phyloP scores from a whole-genome alignment of 164 flowering plant genomes.

The Aristolochia californica region DNA sequence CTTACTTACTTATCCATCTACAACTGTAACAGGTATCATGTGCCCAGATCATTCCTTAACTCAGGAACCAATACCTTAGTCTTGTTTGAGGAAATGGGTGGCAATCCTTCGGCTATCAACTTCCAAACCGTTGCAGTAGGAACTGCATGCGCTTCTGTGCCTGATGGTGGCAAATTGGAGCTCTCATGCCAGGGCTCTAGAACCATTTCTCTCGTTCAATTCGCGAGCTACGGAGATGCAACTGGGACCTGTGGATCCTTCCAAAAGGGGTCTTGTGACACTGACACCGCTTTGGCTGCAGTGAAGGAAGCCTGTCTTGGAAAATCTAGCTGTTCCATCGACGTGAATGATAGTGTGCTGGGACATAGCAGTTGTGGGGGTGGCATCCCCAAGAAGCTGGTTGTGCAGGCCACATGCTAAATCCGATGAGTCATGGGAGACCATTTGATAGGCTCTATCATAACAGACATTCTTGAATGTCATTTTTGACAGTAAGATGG shows the following conservation, averaged over 20 bases:
- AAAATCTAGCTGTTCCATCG: constrained; percentile 23
- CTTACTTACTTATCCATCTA: no score
- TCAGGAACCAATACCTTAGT: constrained; percentile 30
- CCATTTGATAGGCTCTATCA: no score
- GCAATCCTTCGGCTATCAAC: constrained; percentile 35
- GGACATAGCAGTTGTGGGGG: constrained; percentile 19
- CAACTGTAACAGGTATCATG: constrained; percentile 40
- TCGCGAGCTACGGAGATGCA: constrained; percentile 50
- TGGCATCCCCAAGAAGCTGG: constrained; percentile 21
- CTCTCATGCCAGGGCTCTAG: constrained; percentile 32
- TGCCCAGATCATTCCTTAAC: constrained; percentile 38
- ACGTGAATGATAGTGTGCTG: constrained; percentile 23
- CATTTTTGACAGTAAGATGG: no score
- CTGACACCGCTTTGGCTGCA: constrained; percentile 6
- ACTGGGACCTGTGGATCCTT: constrained; percentile 43
- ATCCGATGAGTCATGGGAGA: no score
- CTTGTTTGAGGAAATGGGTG: constrained; percentile 59
- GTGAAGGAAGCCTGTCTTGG: constrained; percentile 40
- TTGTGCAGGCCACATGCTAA: constrained; percentile 42
- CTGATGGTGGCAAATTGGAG: constrained; percentile 26
- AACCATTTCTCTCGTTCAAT: constrained; percentile 29
- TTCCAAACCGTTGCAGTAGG: constrained; percentile 35
- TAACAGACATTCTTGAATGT: no score
- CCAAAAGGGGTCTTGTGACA: constrained; percentile 26
- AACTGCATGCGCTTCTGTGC: constrained; percentile 25